These are phyloP conservation scores for Trichoderma sp. DNA, from an alignment of 2,329 filamentous ascomycete genomes.

Conservation along the genomic window DNA sequence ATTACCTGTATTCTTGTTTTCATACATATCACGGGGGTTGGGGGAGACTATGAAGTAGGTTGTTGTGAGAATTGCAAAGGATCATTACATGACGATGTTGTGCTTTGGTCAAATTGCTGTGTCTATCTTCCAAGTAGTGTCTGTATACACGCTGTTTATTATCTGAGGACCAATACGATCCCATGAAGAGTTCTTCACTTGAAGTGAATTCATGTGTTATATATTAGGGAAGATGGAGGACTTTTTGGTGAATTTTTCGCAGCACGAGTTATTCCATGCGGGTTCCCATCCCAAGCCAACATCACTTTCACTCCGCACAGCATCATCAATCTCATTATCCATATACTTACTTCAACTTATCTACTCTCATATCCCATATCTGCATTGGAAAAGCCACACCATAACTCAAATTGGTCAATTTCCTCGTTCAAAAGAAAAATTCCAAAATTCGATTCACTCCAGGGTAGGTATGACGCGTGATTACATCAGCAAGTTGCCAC, in stretches of 20 bases:
- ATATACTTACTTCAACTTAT: neutral
- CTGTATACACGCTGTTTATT: neutral
- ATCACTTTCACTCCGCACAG: neutral
- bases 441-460: neutral
- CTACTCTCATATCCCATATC: neutral
- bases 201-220: neutral
- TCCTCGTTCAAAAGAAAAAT: neutral
- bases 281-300: neutral
- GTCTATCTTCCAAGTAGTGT: neutral
- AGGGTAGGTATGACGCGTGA: slow-evolving; percentile 15
- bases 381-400: neutral
- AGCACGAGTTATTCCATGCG: neutral
- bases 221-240: rapidly evolving
- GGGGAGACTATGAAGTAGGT: neutral
- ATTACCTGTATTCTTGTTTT: slow-evolving; percentile 11
- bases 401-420: neutral
- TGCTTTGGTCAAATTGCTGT: neutral
- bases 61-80: neutral
- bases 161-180: neutral
- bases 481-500: slow-evolving; percentile 18
- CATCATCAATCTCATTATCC: rapidly evolving
- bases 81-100: neutral
- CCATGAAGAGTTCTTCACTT: neutral
- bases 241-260: neutral
- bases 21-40: neutral